Evolutionary conservation across 2,329 filamentous ascomycete genomes (phyloP).

Genomic region (Pseudogymnoascus sp.): DNA sequence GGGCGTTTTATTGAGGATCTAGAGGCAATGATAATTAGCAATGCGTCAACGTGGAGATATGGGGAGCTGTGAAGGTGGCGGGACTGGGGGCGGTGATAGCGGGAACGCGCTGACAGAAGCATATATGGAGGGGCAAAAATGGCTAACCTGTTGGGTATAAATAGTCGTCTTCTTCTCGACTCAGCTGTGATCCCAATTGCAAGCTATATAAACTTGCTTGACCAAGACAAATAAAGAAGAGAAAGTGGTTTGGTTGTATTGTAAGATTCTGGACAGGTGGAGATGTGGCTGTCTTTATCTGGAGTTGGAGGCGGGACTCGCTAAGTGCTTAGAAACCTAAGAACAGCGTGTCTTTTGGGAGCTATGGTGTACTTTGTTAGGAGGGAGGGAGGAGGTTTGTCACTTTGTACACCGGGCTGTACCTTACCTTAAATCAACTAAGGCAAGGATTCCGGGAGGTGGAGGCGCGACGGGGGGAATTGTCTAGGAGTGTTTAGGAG

Average conservation of each 20-base stretch:
- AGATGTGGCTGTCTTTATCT: slow-evolving; percentile 7
- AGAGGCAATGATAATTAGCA: not conserved
- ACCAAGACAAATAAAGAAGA: slow-evolving; percentile 7
- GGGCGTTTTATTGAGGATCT: slow-evolving; percentile 3
- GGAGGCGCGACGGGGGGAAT: not conserved
- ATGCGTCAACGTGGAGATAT: not conserved
- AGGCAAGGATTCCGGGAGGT: not conserved
- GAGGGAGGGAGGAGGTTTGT: not conserved
- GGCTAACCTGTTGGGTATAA: not conserved
- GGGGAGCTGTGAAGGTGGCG: not conserved
- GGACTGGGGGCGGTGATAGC: slow-evolving; percentile 1
- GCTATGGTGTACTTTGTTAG: not conserved
- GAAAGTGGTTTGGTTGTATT: not conserved
- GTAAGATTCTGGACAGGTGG: not conserved
- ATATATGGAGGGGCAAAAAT: not conserved
- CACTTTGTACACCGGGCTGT: slow-evolving; percentile 2
- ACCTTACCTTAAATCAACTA: slow-evolving; percentile 8
- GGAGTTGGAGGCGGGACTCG: not conserved
- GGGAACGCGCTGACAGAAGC: not conserved
- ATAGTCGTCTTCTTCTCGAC: slow-evolving; percentile 2
- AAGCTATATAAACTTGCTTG: slow-evolving; percentile 7
- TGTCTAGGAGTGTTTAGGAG: no score
- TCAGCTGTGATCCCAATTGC: slow-evolving; percentile 5
- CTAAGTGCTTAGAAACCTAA: slow-evolving; percentile 9
- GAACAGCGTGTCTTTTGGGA: slow-evolving; percentile 10